Percentiles rank a stretch among this genome's conserved stretches.
Evolutionary conservation across 2,329 filamentous ascomycete genomes (phyloP).

Genomic region (Rhinocladiella similis): DNA sequence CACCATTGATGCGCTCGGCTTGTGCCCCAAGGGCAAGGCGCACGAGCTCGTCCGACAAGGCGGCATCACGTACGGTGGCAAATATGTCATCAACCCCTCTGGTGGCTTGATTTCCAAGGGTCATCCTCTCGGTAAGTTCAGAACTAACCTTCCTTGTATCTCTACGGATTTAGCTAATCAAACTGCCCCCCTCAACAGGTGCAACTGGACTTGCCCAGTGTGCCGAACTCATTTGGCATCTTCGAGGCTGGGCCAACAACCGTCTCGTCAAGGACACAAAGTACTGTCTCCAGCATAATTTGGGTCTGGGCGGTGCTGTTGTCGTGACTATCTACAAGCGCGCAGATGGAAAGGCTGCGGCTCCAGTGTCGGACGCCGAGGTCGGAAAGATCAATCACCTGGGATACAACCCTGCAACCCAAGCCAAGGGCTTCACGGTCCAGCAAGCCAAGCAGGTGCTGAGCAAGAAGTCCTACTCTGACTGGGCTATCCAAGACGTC

Average conservation of each 20-base stretch:
- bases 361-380: constrained; percentile 59
- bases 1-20: constrained; percentile 79
- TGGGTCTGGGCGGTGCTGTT: constrained; percentile 85
- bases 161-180: no score
- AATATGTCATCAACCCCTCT: constrained; percentile 83
- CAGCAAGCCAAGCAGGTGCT: constrained; percentile 69
- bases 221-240: constrained; percentile 91
- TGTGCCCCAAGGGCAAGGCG: constrained; percentile 76
- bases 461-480: constrained; percentile 67
- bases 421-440: constrained; percentile 83
- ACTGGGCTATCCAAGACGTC: constrained; percentile 78
- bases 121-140: constrained; percentile 78
- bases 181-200: constrained; percentile 18
- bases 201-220: constrained; percentile 95
- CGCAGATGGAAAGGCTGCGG: constrained; percentile 70
- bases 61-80: constrained; percentile 87
- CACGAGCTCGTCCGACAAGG: constrained; percentile 85
- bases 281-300: constrained; percentile 84
- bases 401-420: constrained; percentile 89
- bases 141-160: no score
- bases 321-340: constrained; percentile 88
- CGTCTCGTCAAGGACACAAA: constrained; percentile 67
- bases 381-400: constrained; percentile 68
- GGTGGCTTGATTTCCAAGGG: constrained; percentile 95
- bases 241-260: constrained; percentile 95